A percentile compares a stretch with the other conserved stretches of the same genome.
Conservation (phyloP, 768 basidiomycete species). For the Hygrocybe punicea region DNA sequence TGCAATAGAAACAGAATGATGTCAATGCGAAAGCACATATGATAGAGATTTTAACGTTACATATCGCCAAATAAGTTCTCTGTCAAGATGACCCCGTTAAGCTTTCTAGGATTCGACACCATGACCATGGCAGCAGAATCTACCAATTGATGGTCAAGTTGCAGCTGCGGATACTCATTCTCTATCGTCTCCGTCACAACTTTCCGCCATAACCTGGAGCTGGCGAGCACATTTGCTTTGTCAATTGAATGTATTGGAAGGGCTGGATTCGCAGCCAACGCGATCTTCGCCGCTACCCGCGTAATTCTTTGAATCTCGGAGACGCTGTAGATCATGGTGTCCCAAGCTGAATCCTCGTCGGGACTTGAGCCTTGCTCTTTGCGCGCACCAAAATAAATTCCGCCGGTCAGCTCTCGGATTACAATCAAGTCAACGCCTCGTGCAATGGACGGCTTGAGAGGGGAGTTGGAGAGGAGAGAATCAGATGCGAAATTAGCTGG, state of each 20-base stretch:
- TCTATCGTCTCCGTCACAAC: constrained; percentile 82
- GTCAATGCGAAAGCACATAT: neutral
- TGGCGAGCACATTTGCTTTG: constrained; percentile 98
- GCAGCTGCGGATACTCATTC: constrained; percentile 84
- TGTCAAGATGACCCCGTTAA: constrained; percentile 93
- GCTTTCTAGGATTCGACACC: constrained; percentile 80
- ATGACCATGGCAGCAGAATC: constrained; percentile 97
- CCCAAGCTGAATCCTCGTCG: constrained; percentile 73
- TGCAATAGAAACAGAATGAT: constrained; percentile 29
- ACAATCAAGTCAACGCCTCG: constrained; percentile 89
- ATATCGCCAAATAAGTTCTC: constrained; percentile 98
- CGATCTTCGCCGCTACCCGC: constrained; percentile 91
- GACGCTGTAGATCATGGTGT: constrained; percentile 91
- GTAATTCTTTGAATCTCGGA: constrained; percentile 92
- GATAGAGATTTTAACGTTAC: constrained; percentile 47
- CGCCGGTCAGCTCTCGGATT: constrained; percentile 93
- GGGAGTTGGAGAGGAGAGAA: constrained; percentile 79
- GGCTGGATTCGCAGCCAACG: constrained; percentile 77
- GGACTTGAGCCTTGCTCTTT: constrained; percentile 77
- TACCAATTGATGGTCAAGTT: constrained; percentile 87
- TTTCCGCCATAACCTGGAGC: constrained; percentile 90
- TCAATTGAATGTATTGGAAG: constrained; percentile 90
- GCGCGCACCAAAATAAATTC: constrained; percentile 91
- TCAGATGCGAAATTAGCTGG: constrained; percentile 95
- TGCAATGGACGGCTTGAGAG: constrained; percentile 81